Percentiles rank a stretch among this genome's conserved stretches.
phyloP scores from a whole-genome alignment of 495 filamentous ascomycete genomes.

The Acidiella bohemica region DNA sequence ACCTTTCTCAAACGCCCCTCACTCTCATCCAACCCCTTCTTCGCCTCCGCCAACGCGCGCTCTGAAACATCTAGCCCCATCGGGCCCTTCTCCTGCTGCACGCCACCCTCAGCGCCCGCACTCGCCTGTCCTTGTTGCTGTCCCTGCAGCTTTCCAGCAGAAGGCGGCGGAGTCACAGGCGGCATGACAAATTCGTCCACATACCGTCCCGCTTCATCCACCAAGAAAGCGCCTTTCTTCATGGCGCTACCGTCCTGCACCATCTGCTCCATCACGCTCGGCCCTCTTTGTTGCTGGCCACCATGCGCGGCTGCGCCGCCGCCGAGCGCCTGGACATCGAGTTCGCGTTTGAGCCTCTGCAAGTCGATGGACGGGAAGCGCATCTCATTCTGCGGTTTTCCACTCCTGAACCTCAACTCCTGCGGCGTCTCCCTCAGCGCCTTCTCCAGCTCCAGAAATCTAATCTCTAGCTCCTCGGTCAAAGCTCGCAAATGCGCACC shows the following conservation, averaged over 20 bases:
- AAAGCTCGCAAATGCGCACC: conserved; percentile 68
- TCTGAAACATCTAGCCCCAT: conserved; percentile 8
- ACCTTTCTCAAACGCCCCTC: conserved; percentile 12
- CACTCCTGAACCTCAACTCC: conserved; percentile 6
- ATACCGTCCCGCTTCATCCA: conserved; percentile 16
- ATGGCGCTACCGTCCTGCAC: conserved; percentile 13
- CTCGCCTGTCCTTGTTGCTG: background rate
- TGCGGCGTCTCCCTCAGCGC: conserved; percentile 27
- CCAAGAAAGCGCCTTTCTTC: conserved; percentile 15
- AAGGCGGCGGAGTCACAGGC: conserved; percentile 12
- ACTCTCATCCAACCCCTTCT: conserved; percentile 10
- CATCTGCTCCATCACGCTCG: conserved; percentile 17
- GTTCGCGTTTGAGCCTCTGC: conserved; percentile 7
- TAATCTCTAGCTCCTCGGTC: conserved; percentile 58
- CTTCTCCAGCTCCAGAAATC: conserved; percentile 62
- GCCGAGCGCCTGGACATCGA: conserved; percentile 1
- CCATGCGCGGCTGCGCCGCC: background rate
- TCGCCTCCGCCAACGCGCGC: conserved; percentile 9
- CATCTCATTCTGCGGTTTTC: conserved; percentile 17
- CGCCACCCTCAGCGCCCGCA: background rate
- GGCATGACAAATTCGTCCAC: conserved; percentile 20
- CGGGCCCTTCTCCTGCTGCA: background rate
- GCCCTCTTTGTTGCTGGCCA: background rate
- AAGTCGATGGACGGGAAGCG: conserved; percentile 15
- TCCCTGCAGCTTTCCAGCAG: background rate